Base-by-base conservation (phyloP, 352 stramenopile species). In the Pseudoperonospora humuli region DNA sequence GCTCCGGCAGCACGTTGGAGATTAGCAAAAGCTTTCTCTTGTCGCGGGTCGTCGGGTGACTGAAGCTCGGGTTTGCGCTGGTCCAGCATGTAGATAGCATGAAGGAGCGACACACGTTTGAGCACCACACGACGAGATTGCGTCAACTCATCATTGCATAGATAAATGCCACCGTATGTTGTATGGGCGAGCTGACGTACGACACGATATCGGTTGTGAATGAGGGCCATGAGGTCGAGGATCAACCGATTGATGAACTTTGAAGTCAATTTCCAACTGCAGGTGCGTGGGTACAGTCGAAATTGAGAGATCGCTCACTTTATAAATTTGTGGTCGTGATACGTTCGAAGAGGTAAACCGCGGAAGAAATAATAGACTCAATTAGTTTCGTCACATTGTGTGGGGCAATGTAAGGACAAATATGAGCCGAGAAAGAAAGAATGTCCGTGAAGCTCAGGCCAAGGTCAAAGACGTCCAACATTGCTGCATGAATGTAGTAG, bases 141-240 rank as follows among this genome's bases (percentile, higher is more conserved):
- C 10, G 19, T 10, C 7, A 50, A 28, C 19, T 57, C 50, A 44
- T 84, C 72, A 3, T 60, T 47, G 35, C 66, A 79, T 32, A 84
- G 47, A 42, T 54, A 74, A 24, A 84, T 44, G 29, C 63, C 57
- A 41, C 72, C 72, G 37, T 75, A 84, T 13, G 76, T 54, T 34
- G 71, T 79, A 19, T 52, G 31, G 14, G 65, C 57, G 5, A 84
- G 46, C 43, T 66, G 55, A 5, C 42, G 47, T 39, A 62, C 24
- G 4, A 58, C 19, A 9, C 53, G 61, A 23, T 74, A 74, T 14
- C 64, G 59, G 26, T 53, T 58, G 21, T 27, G 28, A 8, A 67
- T 25, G 20, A 63, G 43, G n/a, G 29, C 39, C 57, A 61, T 64
- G 39, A 47, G 2, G 27, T 13, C 3, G 27, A 13, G n/a, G n/a